phyloP scores from a whole-genome alignment of 768 basidiomycete species.

The Naganishia kalamii region DNA sequence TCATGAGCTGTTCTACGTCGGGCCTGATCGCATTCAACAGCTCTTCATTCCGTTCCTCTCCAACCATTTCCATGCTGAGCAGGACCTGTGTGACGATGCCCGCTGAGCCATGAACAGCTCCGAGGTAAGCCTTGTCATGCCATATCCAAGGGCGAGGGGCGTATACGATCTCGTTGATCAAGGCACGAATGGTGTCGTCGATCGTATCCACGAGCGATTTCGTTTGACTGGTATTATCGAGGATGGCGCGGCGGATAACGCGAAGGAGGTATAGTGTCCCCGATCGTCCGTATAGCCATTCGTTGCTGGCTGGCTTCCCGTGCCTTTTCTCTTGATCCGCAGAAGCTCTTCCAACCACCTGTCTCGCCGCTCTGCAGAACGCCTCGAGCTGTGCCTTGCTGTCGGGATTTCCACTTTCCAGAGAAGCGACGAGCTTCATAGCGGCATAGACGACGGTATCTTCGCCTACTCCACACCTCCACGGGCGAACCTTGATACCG shows the following conservation, averaged over 20 bases:
- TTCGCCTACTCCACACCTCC: background rate
- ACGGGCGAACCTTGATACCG: background rate
- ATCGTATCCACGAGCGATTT: background rate
- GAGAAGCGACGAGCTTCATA: background rate
- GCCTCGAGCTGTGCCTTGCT: background rate
- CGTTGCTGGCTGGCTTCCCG: background rate
- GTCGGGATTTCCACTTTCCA: background rate
- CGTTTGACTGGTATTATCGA: background rate
- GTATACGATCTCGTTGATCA: background rate
- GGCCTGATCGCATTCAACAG: background rate
- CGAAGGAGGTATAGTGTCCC: background rate
- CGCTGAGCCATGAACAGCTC: constrained; percentile 1
- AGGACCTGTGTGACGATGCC: background rate
- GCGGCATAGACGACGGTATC: constrained; percentile 1
- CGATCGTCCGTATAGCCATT: background rate
- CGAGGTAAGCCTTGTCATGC: constrained; percentile 4
- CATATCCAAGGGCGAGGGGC: constrained; percentile 1
- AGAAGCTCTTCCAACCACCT: background rate
- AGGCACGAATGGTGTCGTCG: background rate
- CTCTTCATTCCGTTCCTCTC: background rate
- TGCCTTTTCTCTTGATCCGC: background rate
- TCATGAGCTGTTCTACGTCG: background rate
- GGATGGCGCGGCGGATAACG: background rate
- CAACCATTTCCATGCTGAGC: background rate
- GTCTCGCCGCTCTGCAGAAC: background rate